These are phyloP conservation scores for Capsaspora owczarzaki DNA, from an alignment of 78 protist species.

Conservation along the genomic window DNA sequence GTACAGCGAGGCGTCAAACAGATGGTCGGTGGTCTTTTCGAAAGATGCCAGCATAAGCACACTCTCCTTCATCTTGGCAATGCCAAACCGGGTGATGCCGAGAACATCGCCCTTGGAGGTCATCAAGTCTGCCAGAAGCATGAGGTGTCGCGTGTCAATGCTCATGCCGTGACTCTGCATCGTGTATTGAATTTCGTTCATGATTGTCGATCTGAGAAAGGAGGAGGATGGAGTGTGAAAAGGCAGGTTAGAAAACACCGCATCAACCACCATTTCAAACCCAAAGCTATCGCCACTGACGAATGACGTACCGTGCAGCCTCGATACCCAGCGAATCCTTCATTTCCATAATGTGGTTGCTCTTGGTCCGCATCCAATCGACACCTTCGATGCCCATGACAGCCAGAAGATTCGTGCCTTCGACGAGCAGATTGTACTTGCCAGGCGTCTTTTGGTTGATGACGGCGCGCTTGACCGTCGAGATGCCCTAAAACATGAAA, in stretches of 20 bases:
- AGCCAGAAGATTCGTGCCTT: conserved; percentile 51
- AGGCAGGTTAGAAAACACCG: background rate
- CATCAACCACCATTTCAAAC: too few relatives aligned
- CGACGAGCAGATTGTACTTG: conserved; percentile 57
- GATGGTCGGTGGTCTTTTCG: conserved; percentile 92
- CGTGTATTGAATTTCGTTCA: conserved; percentile 72
- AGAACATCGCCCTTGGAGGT: conserved; percentile 85
- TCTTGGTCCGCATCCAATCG: conserved; percentile 37
- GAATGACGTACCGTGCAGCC: conserved; percentile 78
- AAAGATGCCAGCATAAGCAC: conserved; percentile 96
- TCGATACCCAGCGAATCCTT: conserved; percentile 90
- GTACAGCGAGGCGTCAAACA: conserved; percentile 92
- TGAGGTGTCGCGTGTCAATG: conserved; percentile 86
- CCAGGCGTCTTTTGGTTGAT: conserved; percentile 35
- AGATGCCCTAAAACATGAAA: conserved; percentile 40
- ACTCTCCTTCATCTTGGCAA: conserved; percentile 85
- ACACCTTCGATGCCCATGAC: conserved; percentile 54
- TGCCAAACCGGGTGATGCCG: conserved; percentile 97
- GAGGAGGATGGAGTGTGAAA: too few relatives aligned
- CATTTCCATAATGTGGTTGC: conserved; percentile 84
- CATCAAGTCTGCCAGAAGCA: conserved; percentile 96
- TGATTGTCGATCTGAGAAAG: conserved; percentile 49
- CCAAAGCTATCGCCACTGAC: too few relatives aligned
- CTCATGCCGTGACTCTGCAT: conserved; percentile 88
- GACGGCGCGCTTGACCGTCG: conserved; percentile 75